phyloP scores from a whole-genome alignment of 2,329 filamentous ascomycete species.

The Alternaria sp. region DNA sequence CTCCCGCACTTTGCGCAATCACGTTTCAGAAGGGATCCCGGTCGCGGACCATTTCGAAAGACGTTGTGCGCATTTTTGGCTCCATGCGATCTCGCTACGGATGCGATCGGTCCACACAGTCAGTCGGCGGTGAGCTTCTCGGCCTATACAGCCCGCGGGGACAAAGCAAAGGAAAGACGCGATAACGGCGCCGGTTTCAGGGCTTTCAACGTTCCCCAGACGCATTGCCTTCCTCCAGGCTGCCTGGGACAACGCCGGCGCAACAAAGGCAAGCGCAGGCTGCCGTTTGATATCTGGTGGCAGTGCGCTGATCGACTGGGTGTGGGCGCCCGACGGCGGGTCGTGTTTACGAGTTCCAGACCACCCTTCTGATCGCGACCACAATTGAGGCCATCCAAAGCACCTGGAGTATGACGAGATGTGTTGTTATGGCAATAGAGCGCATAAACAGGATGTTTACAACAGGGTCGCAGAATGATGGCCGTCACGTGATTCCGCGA shows the following conservation, averaged over 20 bases:
- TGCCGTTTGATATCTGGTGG: conserved; percentile 35
- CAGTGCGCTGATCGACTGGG: conserved; percentile 36
- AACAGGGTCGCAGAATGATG: conserved; percentile 8
- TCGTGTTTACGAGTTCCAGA: conserved; percentile 16
- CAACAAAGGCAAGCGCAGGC: conserved; percentile 19
- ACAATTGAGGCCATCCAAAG: conserved; percentile 21
- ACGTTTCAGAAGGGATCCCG: conserved; percentile 18
- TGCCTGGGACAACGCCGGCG: conserved; percentile 21
- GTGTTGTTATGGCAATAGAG: conserved; percentile 24
- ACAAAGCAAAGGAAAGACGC: conserved; percentile 36
- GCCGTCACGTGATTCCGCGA: conserved; percentile 22
- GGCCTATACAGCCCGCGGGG: conserved; percentile 28
- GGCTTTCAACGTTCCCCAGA: conserved; percentile 11
- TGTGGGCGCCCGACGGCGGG: conserved; percentile 31
- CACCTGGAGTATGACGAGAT: conserved; percentile 6
- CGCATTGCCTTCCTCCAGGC: conserved; percentile 8
- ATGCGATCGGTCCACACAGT: conserved; percentile 31
- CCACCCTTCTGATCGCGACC: conserved; percentile 23
- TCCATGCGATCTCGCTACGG: conserved; percentile 31
- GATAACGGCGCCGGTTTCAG: conserved; percentile 16
- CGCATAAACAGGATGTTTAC: conserved; percentile 21
- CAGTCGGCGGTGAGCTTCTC: conserved; percentile 44
- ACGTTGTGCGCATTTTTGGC: conserved; percentile 21
- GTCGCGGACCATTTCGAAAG: conserved; percentile 29
- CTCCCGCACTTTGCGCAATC: conserved; percentile 39